Evolutionary conservation across 495 filamentous ascomycete species (phyloP).

Genomic region (Terfezia boudieri): DNA sequence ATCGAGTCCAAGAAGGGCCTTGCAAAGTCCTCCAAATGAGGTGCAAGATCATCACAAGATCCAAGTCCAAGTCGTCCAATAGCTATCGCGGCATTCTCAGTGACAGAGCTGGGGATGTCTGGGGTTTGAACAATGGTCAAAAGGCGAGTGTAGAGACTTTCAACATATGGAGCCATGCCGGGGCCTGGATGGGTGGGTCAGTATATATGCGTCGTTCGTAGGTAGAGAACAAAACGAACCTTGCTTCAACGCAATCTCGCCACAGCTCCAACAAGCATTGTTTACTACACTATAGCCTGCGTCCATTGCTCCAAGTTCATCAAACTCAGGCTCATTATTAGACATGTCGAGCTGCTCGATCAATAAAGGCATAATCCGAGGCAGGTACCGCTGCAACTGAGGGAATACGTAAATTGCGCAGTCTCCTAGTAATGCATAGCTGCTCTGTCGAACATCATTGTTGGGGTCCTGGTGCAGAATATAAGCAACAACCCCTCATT

Average conservation of each 20-base stretch:
- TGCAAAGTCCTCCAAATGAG: conserved; percentile 61
- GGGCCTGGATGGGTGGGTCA: conserved; percentile 2
- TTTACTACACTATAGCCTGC: conserved; percentile 80
- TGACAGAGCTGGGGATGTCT: conserved; percentile 71
- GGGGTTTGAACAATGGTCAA: conserved; percentile 58
- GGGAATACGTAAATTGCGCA: conserved; percentile 88
- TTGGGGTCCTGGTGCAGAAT: conserved; percentile 37
- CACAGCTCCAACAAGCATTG: conserved; percentile 94
- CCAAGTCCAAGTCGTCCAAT: conserved; percentile 75
- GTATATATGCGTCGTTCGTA: too few relatives aligned
- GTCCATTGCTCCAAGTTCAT: conserved; percentile 31
- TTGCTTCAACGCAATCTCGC: conserved; percentile 76
- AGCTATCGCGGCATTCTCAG: conserved; percentile 87
- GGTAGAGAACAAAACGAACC: conserved; percentile 20
- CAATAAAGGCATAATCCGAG: conserved; percentile 51
- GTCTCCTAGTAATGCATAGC: conserved; percentile 86
- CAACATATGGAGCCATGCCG: conserved; percentile 52
- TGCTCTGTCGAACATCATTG: conserved; percentile 88
- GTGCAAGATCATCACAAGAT: conserved; percentile 51
- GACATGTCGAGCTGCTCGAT: conserved; percentile 71
- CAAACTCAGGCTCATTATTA: conserved; percentile 47
- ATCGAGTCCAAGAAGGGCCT: conserved; percentile 62
- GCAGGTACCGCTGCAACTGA: conserved; percentile 53
- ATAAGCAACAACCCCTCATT: neutral
- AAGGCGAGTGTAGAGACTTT: conserved; percentile 51